Evolutionary conservation across 768 basidiomycete genomes (phyloP).

Genomic region (Trametes maxima): DNA sequence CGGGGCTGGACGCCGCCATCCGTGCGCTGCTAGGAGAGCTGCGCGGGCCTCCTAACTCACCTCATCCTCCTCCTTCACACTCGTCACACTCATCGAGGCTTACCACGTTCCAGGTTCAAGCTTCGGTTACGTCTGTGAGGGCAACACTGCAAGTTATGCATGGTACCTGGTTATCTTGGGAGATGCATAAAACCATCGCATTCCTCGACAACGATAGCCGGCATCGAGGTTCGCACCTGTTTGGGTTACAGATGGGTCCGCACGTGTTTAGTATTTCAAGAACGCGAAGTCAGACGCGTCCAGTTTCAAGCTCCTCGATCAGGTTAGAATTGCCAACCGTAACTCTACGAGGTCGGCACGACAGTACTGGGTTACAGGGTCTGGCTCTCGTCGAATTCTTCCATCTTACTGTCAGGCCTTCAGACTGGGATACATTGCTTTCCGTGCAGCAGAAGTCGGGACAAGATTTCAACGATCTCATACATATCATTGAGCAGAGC

Average conservation of each 20-base stretch:
- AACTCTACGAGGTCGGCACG: conserved; percentile 60
- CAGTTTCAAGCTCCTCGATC: conserved; percentile 49
- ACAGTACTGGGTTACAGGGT: conserved; percentile 51
- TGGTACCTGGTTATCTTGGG: conserved; percentile 86
- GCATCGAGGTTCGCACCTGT: conserved; percentile 43
- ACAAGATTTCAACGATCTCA: conserved; percentile 82
- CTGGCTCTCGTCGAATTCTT: conserved; percentile 68
- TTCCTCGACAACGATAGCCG: conserved; percentile 38
- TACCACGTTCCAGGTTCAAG: conserved; percentile 51
- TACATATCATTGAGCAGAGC: conserved; percentile 66
- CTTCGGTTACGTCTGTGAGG: conserved; percentile 51
- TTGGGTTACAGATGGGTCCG: conserved; percentile 67
- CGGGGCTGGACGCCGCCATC: conserved; percentile 69
- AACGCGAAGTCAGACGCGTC: conserved; percentile 26
- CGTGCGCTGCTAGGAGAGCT: conserved; percentile 69
- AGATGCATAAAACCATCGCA: conserved; percentile 50
- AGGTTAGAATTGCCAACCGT: conserved; percentile 69
- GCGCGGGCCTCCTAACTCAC: conserved; percentile 42
- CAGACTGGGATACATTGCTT: conserved; percentile 81
- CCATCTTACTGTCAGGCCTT: conserved; percentile 74
- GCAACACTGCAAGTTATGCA: conserved; percentile 83
- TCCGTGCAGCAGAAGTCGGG: conserved; percentile 89
- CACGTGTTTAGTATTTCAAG: conserved; percentile 64
- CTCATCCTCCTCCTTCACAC: conserved; percentile 26
- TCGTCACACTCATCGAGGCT: conserved; percentile 14